Evolutionary conservation across 106 monocot genomes (phyloP).

Genomic region (Dioscorea zingiberensis): DNA sequence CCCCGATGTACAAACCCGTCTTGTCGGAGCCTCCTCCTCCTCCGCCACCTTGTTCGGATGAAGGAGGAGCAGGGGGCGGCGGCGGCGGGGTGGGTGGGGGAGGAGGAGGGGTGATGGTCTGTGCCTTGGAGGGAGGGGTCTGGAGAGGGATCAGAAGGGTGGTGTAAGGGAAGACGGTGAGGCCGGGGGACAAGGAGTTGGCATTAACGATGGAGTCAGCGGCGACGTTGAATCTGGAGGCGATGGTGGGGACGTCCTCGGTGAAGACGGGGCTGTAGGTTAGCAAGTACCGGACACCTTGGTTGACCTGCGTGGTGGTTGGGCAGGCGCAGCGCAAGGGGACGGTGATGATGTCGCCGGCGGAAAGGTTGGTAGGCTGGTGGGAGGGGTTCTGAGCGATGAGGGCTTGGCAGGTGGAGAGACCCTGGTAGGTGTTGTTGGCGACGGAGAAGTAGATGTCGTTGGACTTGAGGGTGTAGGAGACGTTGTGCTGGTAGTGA

Average conservation of each 20-base stretch:
- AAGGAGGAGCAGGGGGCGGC: slow-evolving; percentile 5
- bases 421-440: slow-evolving; percentile 76
- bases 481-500: slow-evolving; percentile 67
- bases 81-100: slow-evolving; percentile 14
- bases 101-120: background rate
- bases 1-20: slow-evolving; percentile 37
- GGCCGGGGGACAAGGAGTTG: slow-evolving; percentile 22
- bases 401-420: slow-evolving; percentile 82
- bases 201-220: slow-evolving; percentile 28
- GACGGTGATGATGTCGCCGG: slow-evolving; percentile 20
- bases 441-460: slow-evolving; percentile 53
- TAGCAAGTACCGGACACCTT: slow-evolving; percentile 50
- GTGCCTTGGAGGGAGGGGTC: slow-evolving; percentile 23
- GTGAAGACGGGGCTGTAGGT: slow-evolving; percentile 41
- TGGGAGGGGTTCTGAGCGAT: slow-evolving; percentile 62
- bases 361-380: slow-evolving; percentile 16
- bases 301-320: slow-evolving; percentile 26
- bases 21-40: background rate
- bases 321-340: slow-evolving; percentile 91
- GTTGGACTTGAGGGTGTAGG: slow-evolving; percentile 27
- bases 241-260: slow-evolving; percentile 42
- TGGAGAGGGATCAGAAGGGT: slow-evolving; percentile 62
- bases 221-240: slow-evolving; percentile 27
- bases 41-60: background rate
- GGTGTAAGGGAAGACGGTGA: slow-evolving; percentile 52